Conservation (phyloP, 805 yeast genomes). For the Spathaspora girioi region DNA sequence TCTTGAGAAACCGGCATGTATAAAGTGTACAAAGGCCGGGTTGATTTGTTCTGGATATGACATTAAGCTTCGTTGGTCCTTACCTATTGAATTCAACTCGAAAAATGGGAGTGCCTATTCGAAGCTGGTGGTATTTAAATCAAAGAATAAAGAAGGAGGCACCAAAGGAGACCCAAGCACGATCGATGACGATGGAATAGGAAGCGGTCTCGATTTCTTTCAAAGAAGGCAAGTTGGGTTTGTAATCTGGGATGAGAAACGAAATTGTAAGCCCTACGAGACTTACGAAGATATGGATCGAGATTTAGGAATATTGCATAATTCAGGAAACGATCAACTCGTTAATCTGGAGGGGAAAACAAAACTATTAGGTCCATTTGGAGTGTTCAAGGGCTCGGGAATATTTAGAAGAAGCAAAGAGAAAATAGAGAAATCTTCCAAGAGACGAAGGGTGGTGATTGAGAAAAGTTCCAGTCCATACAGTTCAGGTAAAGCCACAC, state of each 20-base stretch:
- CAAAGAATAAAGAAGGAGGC: constrained; percentile 11
- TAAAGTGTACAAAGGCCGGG: constrained; percentile 65
- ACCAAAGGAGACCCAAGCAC: not conserved
- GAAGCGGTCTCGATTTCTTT: constrained; percentile 41
- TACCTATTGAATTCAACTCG: constrained; percentile 38
- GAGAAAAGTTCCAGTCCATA: constrained; percentile 33
- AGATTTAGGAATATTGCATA: constrained; percentile 57
- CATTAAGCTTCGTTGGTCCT: constrained; percentile 76
- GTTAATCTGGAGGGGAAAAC: constrained; percentile 44
- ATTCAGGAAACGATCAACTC: constrained; percentile 27
- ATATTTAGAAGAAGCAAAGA: constrained; percentile 1
- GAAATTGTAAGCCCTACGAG: constrained; percentile 46
- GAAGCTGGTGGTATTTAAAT: constrained; percentile 26
- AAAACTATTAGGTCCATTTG: constrained; percentile 71
- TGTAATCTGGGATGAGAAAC: constrained; percentile 63
- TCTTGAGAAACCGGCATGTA: constrained; percentile 63
- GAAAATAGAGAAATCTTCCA: not conserved
- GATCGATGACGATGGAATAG: constrained; percentile 2
- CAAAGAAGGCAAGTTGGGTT: constrained; percentile 72
- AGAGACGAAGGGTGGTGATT: constrained; percentile 11
- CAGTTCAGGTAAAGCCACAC: constrained; percentile 9
- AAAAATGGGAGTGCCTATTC: constrained; percentile 23
- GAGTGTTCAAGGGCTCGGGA: constrained; percentile 52
- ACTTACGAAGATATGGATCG: constrained; percentile 83
- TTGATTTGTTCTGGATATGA: constrained; percentile 79